Evolutionary conservation across 2,329 filamentous ascomycete species (phyloP), one percentile per base, ranked within the genome.

Genomic region (Aspergillus alliaceus): DNA sequence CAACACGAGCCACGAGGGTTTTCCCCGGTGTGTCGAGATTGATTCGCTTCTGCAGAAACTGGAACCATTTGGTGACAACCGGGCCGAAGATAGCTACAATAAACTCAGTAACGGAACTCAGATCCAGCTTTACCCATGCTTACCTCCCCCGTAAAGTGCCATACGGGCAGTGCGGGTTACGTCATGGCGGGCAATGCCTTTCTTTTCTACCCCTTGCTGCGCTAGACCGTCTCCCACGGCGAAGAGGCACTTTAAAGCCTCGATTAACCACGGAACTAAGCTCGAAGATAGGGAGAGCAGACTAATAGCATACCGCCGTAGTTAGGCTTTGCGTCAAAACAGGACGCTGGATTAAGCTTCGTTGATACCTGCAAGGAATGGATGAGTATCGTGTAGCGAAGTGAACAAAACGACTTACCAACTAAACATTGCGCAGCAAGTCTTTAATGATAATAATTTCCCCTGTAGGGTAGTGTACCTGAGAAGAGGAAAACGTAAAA

Each of bases 21-120:
- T 27, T 39, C 18, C 35, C 20, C 2, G 57, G 44, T 0, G 49
- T 44, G 20, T 37, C 42, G 4, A 61, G 40, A 27, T 54, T 37
- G 32, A 63, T 48, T 8, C 57, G 52, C 2, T 52, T 53, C 15
- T 61, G 59, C 7, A 63, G 40, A 29, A 61, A 56, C 15, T 59
- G 59, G 25, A 59, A 63, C 60, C 60, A 63, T 51, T 61, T 63
- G 12, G 60, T 61, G 18, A 59, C 60, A 14, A 58, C 34, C 4
- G 60, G 60, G 11, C 60, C 60, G 32, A 63, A 63, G 11, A 61
- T 47, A 18, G 51, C 60, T 63, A 9, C 1, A 6, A 40, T 6
- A 1, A 22, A 31, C 6, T 53, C 7, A 24, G 31, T 18, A 8
- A 15, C 20, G 15, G 3, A 1, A 4, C 15, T 11, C 20, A 7